Conservation (phyloP, 2,329 filamentous ascomycete genomes). For the Claviceps cyperi region DNA sequence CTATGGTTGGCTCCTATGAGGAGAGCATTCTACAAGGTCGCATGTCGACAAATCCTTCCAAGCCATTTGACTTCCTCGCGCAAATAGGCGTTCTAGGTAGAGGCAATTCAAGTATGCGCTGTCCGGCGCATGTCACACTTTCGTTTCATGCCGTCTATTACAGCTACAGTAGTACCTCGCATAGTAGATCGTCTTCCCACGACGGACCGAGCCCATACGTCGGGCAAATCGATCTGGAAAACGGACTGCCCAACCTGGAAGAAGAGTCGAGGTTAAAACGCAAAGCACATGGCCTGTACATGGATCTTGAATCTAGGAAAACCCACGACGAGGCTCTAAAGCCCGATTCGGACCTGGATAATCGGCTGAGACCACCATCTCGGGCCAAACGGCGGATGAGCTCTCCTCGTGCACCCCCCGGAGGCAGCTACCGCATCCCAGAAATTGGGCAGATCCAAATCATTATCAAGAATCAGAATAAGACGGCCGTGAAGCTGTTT, state of each 20-base stretch:
- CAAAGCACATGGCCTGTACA: constrained; percentile 31
- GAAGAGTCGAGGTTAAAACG: constrained; percentile 32
- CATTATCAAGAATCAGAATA: constrained; percentile 95
- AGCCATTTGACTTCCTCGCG: constrained; percentile 80
- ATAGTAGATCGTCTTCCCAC: constrained; percentile 49
- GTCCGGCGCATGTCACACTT: constrained; percentile 78
- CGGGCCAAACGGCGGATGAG: constrained; percentile 40
- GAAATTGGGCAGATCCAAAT: constrained; percentile 91
- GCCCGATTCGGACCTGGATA: constrained; percentile 14
- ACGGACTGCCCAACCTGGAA: constrained; percentile 46
- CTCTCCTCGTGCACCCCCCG: constrained; percentile 48
- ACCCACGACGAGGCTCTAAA: constrained; percentile 10
- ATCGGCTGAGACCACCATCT: constrained; percentile 14
- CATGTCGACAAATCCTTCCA: constrained; percentile 93
- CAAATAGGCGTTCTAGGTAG: constrained; percentile 88
- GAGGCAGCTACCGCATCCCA: constrained; percentile 86
- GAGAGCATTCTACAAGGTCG: constrained; percentile 88
- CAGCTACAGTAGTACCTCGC: constrained; percentile 61
- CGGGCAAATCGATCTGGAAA: constrained; percentile 81
- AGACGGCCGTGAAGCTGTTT: constrained; percentile 93
- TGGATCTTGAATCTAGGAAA: constrained; percentile 21
- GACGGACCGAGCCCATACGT: constrained; percentile 95
- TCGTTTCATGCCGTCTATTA: constrained; percentile 95
- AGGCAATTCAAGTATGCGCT: constrained; percentile 69
- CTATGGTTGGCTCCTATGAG: constrained; percentile 96